phyloP scores from a whole-genome alignment of 441 rosid species.

The Arabidopsis hybrid region DNA sequence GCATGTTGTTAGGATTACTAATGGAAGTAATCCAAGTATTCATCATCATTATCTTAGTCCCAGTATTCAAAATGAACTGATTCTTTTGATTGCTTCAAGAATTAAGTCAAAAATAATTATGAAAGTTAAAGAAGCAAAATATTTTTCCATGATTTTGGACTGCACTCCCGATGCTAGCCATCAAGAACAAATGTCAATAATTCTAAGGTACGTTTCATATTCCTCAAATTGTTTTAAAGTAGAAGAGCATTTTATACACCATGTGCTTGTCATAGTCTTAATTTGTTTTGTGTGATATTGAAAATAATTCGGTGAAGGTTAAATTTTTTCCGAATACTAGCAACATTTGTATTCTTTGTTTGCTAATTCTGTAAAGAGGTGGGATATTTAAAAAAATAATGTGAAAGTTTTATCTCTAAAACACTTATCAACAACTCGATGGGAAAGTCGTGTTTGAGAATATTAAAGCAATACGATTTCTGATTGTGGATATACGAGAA shows the following conservation, averaged over 20 bases:
- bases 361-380: neutral
- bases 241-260: neutral
- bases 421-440: neutral
- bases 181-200: conserved; percentile 7
- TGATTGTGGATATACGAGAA: neutral
- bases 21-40: neutral
- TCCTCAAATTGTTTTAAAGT: neutral
- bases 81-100: neutral
- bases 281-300: neutral
- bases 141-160: neutral
- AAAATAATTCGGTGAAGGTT: neutral
- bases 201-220: neutral
- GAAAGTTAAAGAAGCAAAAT: neutral
- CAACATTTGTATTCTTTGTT: neutral
- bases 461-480: conserved; percentile 2
- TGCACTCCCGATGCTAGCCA: neutral
- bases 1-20: neutral
- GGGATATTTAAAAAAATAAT: neutral
- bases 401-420: neutral
- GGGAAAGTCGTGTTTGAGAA: neutral
- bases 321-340: neutral
- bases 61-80: conserved; percentile 11
- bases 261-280: too few relatives aligned
- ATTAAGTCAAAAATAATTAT: neutral
- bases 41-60: neutral